Conservation (phyloP, 2,329 filamentous ascomycete species). For the Aspergillus puulaauensis region DNA sequence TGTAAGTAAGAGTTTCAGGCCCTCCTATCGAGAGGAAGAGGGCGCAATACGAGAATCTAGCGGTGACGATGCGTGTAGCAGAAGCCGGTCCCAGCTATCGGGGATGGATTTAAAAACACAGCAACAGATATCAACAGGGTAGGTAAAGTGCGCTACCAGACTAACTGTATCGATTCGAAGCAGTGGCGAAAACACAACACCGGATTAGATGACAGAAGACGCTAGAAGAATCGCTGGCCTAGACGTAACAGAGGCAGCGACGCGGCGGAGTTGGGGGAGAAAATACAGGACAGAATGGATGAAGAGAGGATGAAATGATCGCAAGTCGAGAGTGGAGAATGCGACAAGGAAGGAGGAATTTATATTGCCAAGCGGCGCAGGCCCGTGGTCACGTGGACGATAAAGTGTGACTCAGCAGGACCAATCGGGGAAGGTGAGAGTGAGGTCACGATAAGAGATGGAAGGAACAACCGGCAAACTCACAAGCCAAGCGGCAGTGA, state of each 20-base stretch:
- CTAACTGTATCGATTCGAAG: constrained; percentile 28
- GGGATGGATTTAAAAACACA: constrained; percentile 24
- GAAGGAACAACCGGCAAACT: constrained; percentile 15
- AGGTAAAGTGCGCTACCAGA: constrained; percentile 34
- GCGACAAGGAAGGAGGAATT: constrained; percentile 37
- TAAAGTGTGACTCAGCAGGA: constrained; percentile 24
- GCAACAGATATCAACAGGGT: constrained; percentile 33
- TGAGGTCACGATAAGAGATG: constrained; percentile 14
- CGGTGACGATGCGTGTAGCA: constrained; percentile 18
- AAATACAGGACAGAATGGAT: constrained; percentile 21
- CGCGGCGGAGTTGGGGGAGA: constrained; percentile 17
- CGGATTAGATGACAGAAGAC: constrained; percentile 29
- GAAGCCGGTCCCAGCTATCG: constrained; percentile 25
- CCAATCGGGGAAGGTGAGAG: constrained; percentile 12
- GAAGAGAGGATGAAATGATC: constrained; percentile 21
- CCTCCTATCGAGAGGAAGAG: constrained; percentile 17
- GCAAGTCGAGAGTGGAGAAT: constrained; percentile 38
- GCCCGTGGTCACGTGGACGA: constrained; percentile 38
- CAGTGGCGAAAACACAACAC: constrained; percentile 22
- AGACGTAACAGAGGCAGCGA: constrained; percentile 20
- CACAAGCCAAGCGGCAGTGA: constrained; percentile 16
- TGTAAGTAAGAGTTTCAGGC: constrained; percentile 18
- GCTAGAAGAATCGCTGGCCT: constrained; percentile 19
- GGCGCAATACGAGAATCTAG: constrained; percentile 29
- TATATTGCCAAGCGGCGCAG: constrained; percentile 46